Percentiles rank a stretch among this genome's conserved stretches.
Evolutionary conservation across 2,329 filamentous ascomycete species (phyloP).

Genomic region (Ambrosiella beaveri): DNA sequence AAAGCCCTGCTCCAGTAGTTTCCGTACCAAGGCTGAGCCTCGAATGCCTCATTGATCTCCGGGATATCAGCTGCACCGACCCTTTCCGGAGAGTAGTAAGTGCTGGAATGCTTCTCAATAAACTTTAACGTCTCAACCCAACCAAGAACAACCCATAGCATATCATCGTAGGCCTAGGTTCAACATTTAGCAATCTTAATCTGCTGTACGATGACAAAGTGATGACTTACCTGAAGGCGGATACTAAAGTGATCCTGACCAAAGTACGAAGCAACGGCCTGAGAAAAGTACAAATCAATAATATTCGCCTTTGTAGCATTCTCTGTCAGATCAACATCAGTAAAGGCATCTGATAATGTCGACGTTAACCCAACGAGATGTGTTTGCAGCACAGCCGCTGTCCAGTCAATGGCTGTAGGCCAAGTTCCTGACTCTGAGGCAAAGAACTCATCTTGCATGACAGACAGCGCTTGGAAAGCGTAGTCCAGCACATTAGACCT

Average conservation of each 20-base stretch:
- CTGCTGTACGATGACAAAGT: background rate
- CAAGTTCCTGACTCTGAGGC: slow-evolving; percentile 62
- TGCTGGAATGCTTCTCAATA: slow-evolving; percentile 46
- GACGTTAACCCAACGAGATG: slow-evolving; percentile 57
- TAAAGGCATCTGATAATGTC: slow-evolving; percentile 48
- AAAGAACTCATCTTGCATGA: slow-evolving; percentile 67
- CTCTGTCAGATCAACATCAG: slow-evolving; percentile 21
- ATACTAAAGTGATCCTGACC: slow-evolving; percentile 65
- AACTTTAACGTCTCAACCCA: slow-evolving; percentile 77
- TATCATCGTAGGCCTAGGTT: slow-evolving; percentile 70
- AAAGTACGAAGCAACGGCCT: slow-evolving; percentile 65
- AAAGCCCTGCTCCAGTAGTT: slow-evolving; percentile 58
- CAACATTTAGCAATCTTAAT: background rate
- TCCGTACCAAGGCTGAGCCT: slow-evolving; percentile 51
- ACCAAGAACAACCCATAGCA: slow-evolving; percentile 84
- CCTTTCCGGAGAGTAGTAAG: slow-evolving; percentile 34
- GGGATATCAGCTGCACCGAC: slow-evolving; percentile 15
- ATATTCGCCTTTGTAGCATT: slow-evolving; percentile 51
- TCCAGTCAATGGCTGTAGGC: slow-evolving; percentile 86
- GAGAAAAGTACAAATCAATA: slow-evolving; percentile 67
- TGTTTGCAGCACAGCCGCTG: slow-evolving; percentile 66
- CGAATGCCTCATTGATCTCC: slow-evolving; percentile 19
- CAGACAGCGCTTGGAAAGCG: slow-evolving; percentile 47
- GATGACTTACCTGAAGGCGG: slow-evolving; percentile 32
- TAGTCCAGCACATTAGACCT: slow-evolving; percentile 24